Conservation (phyloP, 306 rosid species). For the Prunus salicina region DNA sequence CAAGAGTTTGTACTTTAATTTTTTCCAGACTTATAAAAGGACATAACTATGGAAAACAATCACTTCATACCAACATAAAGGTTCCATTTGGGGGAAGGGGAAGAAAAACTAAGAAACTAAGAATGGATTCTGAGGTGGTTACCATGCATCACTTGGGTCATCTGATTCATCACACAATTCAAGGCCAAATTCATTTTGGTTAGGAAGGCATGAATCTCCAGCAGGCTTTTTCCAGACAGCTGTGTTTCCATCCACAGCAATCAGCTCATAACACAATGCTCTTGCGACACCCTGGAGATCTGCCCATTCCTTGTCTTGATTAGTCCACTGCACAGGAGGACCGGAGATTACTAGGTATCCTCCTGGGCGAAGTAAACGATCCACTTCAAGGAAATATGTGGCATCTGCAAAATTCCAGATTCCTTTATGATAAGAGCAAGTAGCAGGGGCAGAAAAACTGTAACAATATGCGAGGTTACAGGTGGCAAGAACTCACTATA, state of each 20-base stretch:
- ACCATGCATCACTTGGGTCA: slow-evolving; percentile 85
- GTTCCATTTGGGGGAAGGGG: neutral
- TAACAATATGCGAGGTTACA: slow-evolving; percentile 12
- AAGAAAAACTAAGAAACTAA: neutral
- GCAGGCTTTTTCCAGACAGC: slow-evolving; percentile 93
- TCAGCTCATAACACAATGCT: slow-evolving; percentile 87
- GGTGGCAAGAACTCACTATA: slow-evolving; percentile 62
- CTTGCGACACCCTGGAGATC: slow-evolving; percentile 94
- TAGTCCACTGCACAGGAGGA: slow-evolving; percentile 96
- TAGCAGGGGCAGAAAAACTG: slow-evolving; percentile 14
- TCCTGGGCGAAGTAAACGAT: slow-evolving; percentile 93
- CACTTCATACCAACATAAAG: neutral
- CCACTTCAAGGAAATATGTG: slow-evolving; percentile 91
- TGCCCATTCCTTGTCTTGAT: slow-evolving; percentile 99
- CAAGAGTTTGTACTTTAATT: neutral
- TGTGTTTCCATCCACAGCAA: slow-evolving; percentile 88
- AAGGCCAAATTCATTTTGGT: slow-evolving; percentile 85
- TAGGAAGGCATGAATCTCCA: slow-evolving; percentile 68
- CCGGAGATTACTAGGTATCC: slow-evolving; percentile 93
- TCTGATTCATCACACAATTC: slow-evolving; percentile 72
- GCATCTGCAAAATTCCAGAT: slow-evolving; percentile 63
- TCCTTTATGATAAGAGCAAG: slow-evolving; percentile 19
- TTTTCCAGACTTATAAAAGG: neutral
- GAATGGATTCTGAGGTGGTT: slow-evolving; percentile 26
- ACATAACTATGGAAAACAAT: neutral